phyloP scores from a whole-genome alignment of 805 yeast species.

The Wickerhamiella nectarea region DNA sequence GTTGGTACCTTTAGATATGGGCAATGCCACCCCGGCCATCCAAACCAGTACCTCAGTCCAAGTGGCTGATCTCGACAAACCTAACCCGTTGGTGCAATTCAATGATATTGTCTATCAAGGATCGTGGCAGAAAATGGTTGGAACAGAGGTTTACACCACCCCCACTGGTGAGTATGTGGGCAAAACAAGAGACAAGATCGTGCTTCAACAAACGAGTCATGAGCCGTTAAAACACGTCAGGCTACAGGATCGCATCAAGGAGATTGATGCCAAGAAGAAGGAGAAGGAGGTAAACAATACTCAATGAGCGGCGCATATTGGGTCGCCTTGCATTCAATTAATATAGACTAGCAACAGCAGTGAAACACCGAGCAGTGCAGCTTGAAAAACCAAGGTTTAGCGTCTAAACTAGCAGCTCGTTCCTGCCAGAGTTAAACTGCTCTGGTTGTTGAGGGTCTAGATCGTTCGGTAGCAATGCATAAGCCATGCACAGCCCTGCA shows the following conservation, averaged over 20 bases:
- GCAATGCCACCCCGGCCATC: slow-evolving; percentile 25
- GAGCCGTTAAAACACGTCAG: slow-evolving; percentile 8
- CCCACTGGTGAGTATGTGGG: slow-evolving; percentile 22
- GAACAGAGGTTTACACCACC: slow-evolving; percentile 47
- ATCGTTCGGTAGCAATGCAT: slow-evolving; percentile 5
- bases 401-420: background rate
- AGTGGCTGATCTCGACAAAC: slow-evolving; percentile 41
- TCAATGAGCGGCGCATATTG: background rate
- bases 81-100: slow-evolving; percentile 42
- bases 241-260: slow-evolving; percentile 9
- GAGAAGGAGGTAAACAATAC: background rate
- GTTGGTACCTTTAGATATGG: slow-evolving; percentile 40
- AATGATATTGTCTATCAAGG: slow-evolving; percentile 56
- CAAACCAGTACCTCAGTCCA: slow-evolving; percentile 31
- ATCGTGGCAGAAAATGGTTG: slow-evolving; percentile 62
- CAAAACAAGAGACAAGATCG: slow-evolving; percentile 19
- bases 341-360: too few relatives aligned
- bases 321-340: too few relatives aligned
- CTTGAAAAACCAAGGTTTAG: too few relatives aligned
- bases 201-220: slow-evolving; percentile 17
- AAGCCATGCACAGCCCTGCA: background rate
- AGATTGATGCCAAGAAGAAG: slow-evolving; percentile 9
- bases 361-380: too few relatives aligned
- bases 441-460: background rate
- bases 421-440: too few relatives aligned